phyloP scores from a whole-genome alignment of 768 basidiomycete species.

The Panus rudis region DNA sequence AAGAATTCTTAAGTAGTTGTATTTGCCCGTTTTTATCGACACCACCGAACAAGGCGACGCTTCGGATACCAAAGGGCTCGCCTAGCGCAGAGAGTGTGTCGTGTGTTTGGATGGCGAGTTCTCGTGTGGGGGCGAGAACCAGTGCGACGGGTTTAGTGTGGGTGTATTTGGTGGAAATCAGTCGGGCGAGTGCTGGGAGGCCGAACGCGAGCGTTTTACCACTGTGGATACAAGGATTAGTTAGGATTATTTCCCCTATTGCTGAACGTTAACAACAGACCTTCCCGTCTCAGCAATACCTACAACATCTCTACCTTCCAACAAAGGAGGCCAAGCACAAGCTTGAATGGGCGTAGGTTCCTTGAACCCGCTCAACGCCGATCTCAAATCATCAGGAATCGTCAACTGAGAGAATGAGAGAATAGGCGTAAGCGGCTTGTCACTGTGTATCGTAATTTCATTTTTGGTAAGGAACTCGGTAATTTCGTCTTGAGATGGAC shows the following conservation, averaged over 20 bases:
- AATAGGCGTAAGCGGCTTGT: constrained; percentile 51
- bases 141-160: constrained; percentile 26
- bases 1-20: constrained; percentile 50
- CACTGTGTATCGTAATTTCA: constrained; percentile 61
- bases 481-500: constrained; percentile 35
- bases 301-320: constrained; percentile 80
- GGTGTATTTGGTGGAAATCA: constrained; percentile 36
- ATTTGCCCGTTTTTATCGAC: constrained; percentile 84
- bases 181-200: constrained; percentile 74
- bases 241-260: too few species aligned
- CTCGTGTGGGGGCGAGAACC: constrained; percentile 91
- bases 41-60: constrained; percentile 93
- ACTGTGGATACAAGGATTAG: constrained; percentile 31
- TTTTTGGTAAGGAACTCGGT: constrained; percentile 65
- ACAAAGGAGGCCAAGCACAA: constrained; percentile 86
- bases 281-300: constrained; percentile 97
- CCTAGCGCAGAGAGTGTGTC: constrained; percentile 73
- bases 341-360: constrained; percentile 95
- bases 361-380: constrained; percentile 64
- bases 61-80: constrained; percentile 63
- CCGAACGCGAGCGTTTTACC: constrained; percentile 98
- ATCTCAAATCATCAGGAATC: constrained; percentile 54
- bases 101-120: constrained; percentile 93
- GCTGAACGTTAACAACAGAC: too few species aligned
- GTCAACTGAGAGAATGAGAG: constrained; percentile 68